Base-by-base conservation (phyloP, 352 stramenopile genomes). In the Phytophthora brassicae region DNA sequence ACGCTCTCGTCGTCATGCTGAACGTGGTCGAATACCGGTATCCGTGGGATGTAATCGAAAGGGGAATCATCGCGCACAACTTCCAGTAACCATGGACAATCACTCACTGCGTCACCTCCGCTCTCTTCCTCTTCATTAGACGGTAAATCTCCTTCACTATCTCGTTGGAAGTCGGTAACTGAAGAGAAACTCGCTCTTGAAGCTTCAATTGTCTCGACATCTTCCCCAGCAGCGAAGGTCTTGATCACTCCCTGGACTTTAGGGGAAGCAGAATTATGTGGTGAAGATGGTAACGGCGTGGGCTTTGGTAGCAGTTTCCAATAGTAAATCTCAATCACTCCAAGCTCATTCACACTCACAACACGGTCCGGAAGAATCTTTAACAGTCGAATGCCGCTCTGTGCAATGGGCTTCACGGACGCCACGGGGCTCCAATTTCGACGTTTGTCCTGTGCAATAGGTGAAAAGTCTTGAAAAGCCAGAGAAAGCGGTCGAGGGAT, bases 271-370 rank as follows among this genome's bases (percentile, higher is more conserved):
- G 54, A 60, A 0, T 22, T 43, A 9, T 43, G 31, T 13, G 50
- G 36, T 13, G 66, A 45, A 33, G 57, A 48, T 20, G 46, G 36
- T 16, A 53, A 17, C 20, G 49, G 41, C 11, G 56, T 54, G 38
- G 78, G 73, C 50, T 91, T 91, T 2, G 85, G 73, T 13, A 81
- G 14, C 4, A 96, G 57, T 38, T 88, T 94, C 85, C 87, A 96
- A 53, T 90, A 80, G 71, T 91, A 89, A 4, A 94, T 45, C 50
- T 96, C 87, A n/a, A 96, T 79, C 16, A 94, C 86, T 1, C 87
- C 87, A 4, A 94, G 68, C 20, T 93, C 84, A 53, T 94, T 95
- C 22, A 96, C 73, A 19, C 77, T 90, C 19, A 96, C 53, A 16
- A 96, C 70, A 9, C 84, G 83, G 51, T 94, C 87, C 0, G 82